Evolutionary conservation across 257 asterid genomes (phyloP).

Genomic region (Ballota nigra): DNA sequence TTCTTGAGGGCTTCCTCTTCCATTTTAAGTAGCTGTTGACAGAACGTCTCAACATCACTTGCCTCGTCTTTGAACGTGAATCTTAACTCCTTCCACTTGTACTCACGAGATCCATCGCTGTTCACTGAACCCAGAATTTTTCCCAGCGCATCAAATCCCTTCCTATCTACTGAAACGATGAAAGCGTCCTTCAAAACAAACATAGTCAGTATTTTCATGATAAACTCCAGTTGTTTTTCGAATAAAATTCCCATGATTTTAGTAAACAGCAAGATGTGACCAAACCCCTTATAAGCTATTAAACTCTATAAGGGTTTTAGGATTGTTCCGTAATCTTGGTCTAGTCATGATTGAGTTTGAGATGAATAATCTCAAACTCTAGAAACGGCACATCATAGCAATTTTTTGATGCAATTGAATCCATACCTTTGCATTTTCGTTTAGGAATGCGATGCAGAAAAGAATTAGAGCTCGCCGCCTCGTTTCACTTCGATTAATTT

Average conservation of each 20-base stretch:
- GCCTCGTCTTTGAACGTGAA: conserved; percentile 58
- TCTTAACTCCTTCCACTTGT: conserved; percentile 79
- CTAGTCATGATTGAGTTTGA: not conserved
- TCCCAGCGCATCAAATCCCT: conserved; percentile 78
- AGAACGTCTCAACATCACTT: conserved; percentile 53
- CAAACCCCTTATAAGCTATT: not conserved
- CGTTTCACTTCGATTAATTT: conserved; percentile 74
- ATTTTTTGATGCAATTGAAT: not conserved
- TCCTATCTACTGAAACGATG: conserved; percentile 67
- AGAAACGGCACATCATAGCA: not conserved
- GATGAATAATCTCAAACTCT: not conserved
- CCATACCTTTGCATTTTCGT: conserved; percentile 68
- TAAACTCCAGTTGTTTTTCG: not conserved
- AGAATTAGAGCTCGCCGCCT: conserved; percentile 87
- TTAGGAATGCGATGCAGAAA: conserved; percentile 69
- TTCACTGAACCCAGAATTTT: conserved; percentile 54
- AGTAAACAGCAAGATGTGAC: not conserved
- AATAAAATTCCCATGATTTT: not conserved
- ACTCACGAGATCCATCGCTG: conserved; percentile 61
- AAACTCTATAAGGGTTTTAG: not conserved
- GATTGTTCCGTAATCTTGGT: not conserved
- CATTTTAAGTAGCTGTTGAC: conserved; percentile 67
- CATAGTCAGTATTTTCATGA: conserved; percentile 23
- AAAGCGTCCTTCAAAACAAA: conserved; percentile 69
- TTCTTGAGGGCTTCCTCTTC: conserved; percentile 79